Conservation (phyloP, 169 alveolate genomes). For the Plasmodium fragile region DNA sequence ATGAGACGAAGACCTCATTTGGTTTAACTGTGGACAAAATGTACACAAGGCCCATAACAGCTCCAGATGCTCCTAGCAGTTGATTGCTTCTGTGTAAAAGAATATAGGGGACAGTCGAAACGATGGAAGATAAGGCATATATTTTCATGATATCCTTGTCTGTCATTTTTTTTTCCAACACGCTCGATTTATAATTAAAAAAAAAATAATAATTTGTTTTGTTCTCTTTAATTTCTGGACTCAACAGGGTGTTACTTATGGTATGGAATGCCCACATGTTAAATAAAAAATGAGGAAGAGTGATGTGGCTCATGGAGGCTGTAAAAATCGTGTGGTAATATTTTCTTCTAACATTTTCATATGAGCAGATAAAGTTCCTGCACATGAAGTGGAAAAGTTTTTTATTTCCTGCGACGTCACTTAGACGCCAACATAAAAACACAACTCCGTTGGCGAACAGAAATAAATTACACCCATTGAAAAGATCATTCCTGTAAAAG, state of each 20-base stretch:
- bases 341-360: slow-evolving; percentile 72
- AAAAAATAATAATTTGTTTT: slow-evolving; percentile 50
- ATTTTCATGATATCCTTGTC: slow-evolving; percentile 47
- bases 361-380: slow-evolving; percentile 82
- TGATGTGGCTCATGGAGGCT: slow-evolving; percentile 79
- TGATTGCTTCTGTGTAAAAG: slow-evolving; percentile 69
- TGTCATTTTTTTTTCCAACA: slow-evolving; percentile 62
- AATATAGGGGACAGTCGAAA: slow-evolving; percentile 67
- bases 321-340: slow-evolving; percentile 83
- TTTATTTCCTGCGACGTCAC: slow-evolving; percentile 74
- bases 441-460: slow-evolving; percentile 78
- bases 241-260: slow-evolving; percentile 46
- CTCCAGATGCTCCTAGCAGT: slow-evolving; percentile 86
- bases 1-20: slow-evolving; percentile 80
- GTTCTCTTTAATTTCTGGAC: slow-evolving; percentile 74
- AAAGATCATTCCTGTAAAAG: slow-evolving; percentile 9
- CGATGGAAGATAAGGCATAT: slow-evolving; percentile 44
- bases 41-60: slow-evolving; percentile 84
- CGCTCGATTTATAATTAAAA: slow-evolving; percentile 58
- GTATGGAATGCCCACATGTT: slow-evolving; percentile 75
- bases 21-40: slow-evolving; percentile 84
- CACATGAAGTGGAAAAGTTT: slow-evolving; percentile 80
- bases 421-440: slow-evolving; percentile 79
- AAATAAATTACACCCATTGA: slow-evolving; percentile 74
- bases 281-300: slow-evolving; percentile 74